Evolutionary conservation across 2,329 filamentous ascomycete genomes (phyloP).

Genomic region (Diaporthe humulicola): DNA sequence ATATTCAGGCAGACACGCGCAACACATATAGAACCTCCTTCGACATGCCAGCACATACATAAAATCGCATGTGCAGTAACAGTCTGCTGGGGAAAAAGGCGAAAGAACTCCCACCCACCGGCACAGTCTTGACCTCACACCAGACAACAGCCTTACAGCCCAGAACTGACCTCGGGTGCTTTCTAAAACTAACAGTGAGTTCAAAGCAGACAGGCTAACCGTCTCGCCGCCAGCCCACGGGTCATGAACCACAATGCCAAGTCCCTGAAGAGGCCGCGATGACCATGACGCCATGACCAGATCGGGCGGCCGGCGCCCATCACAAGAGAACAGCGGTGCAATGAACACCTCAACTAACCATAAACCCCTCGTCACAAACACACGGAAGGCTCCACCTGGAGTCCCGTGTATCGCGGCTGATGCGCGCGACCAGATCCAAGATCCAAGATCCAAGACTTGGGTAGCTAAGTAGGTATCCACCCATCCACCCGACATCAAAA

Average conservation of each 20-base stretch:
- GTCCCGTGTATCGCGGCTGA: constrained; percentile 5
- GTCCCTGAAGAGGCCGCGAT: too few relatives aligned
- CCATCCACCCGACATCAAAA: neutral
- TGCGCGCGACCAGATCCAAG: neutral
- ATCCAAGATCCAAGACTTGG: neutral
- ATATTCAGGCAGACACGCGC: neutral
- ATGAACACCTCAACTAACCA: neutral
- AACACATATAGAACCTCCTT: neutral
- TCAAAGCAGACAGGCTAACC: neutral
- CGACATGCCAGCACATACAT: too few relatives aligned
- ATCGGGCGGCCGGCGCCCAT: too few relatives aligned
- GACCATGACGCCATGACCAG: neutral
- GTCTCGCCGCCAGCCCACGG: neutral
- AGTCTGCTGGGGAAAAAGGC: too few relatives aligned
- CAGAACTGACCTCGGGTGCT: neutral
- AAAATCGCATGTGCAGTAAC: too few relatives aligned
- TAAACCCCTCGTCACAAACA: neutral
- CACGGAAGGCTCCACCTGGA: neutral
- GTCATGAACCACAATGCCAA: neutral
- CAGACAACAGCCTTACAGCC: neutral
- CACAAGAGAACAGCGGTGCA: neutral
- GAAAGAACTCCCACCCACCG: neutral
- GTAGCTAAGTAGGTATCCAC: neutral
- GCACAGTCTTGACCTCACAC: neutral
- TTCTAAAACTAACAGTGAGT: neutral